Conservation (phyloP, 2,329 filamentous ascomycete genomes). For the Mollisiaceae sp. region DNA sequence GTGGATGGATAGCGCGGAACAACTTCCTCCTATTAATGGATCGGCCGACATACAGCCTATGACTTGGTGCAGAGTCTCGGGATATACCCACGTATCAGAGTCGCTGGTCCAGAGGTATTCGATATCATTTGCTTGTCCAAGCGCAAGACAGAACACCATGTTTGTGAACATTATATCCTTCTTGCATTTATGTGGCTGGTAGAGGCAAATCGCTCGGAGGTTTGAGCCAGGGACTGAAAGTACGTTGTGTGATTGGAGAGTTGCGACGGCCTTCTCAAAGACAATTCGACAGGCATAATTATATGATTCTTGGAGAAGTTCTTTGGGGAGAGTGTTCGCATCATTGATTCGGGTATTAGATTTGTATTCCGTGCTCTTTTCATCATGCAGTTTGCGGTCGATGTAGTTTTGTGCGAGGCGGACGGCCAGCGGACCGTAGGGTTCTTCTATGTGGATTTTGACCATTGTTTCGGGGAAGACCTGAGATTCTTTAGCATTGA, state of each 20-base stretch:
- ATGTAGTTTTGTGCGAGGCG: conserved; percentile 27
- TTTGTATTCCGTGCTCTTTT: not conserved
- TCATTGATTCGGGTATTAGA: conserved; percentile 15
- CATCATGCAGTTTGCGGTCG: conserved; percentile 21
- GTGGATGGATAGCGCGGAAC: conserved; percentile 44
- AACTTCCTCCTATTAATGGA: conserved; percentile 42
- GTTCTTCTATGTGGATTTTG: conserved; percentile 30
- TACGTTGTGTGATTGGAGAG: conserved; percentile 22
- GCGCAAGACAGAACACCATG: conserved; percentile 43
- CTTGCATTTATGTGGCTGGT: conserved; percentile 47
- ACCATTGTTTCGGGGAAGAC: conserved; percentile 25
- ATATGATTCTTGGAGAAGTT: conserved; percentile 22
- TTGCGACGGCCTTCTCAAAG: conserved; percentile 22
- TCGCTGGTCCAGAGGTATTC: conserved; percentile 47
- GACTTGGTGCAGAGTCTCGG: conserved; percentile 27
- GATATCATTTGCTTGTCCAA: conserved; percentile 42
- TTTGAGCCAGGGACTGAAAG: conserved; percentile 8
- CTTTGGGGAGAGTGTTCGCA: conserved; percentile 12
- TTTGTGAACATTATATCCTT: conserved; percentile 48
- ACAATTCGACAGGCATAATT: conserved; percentile 25
- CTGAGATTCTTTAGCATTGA: conserved; percentile 8
- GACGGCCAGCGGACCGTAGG: conserved; percentile 26
- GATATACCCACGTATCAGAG: conserved; percentile 39
- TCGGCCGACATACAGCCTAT: conserved; percentile 45
- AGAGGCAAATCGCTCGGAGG: conserved; percentile 39